Evolutionary conservation across 345 rosid species (phyloP).

Genomic region (Gossypium stocksii): DNA sequence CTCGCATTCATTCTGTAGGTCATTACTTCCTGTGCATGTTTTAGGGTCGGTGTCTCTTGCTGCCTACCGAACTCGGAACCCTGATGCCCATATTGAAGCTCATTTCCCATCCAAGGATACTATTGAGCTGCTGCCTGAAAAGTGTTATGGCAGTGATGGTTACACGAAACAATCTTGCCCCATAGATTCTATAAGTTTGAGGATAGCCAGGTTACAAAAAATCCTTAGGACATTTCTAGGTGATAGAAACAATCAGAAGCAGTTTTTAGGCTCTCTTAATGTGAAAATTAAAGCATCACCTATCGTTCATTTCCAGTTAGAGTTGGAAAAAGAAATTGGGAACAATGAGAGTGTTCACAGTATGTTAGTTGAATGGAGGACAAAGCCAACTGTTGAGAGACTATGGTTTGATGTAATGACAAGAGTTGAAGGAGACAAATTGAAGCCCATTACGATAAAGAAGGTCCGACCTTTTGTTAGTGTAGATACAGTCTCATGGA

Average conservation of each 20-base stretch:
- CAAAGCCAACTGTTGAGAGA: constrained; percentile 52
- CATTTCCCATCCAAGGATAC: constrained; percentile 31
- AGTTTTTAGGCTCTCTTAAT: constrained; percentile 32
- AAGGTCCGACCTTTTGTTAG: constrained; percentile 52
- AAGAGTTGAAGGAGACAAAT: constrained; percentile 48
- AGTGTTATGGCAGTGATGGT: constrained; percentile 41
- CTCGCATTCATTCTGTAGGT: constrained; percentile 32
- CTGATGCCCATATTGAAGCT: constrained; percentile 38
- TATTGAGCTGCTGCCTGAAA: constrained; percentile 56
- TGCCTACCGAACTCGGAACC: constrained; percentile 42
- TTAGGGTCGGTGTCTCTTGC: constrained; percentile 57
- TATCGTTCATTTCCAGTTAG: constrained; percentile 50
- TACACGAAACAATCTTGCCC: constrained; percentile 32
- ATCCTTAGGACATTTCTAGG: constrained; percentile 36
- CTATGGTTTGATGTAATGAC: constrained; percentile 63
- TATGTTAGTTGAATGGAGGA: constrained; percentile 51
- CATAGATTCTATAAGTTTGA: constrained; percentile 35
- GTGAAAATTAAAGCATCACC: constrained; percentile 46
- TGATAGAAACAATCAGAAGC: constrained; percentile 21
- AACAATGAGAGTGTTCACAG: constrained; percentile 36
- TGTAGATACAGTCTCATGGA: constrained; percentile 65
- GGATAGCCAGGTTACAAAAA: constrained; percentile 40
- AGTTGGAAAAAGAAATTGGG: constrained; percentile 44
- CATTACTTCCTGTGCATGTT: constrained; percentile 46
- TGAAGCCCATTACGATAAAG: constrained; percentile 44